Evolutionary conservation across 2,329 filamentous ascomycete species (phyloP).

Genomic region (Epichloe sylvatica): DNA sequence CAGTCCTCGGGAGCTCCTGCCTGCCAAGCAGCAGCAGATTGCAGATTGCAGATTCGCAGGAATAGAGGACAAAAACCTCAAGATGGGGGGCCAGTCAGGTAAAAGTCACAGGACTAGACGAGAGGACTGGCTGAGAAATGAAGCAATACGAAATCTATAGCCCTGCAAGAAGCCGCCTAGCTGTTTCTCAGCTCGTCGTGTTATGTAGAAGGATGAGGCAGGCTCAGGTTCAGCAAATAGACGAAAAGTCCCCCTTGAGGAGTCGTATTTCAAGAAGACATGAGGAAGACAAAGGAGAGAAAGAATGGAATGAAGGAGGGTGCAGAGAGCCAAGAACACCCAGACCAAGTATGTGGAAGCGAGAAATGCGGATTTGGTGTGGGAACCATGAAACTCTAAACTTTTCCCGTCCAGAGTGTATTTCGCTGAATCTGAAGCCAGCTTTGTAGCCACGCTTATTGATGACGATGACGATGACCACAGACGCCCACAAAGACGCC

Average conservation of each 20-base stretch:
- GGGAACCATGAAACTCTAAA: not conserved
- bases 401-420: not conserved
- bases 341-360: not conserved
- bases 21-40: not conserved
- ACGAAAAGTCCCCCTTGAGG: not conserved
- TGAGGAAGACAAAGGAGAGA: not conserved
- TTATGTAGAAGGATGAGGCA: not conserved
- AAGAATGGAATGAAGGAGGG: not conserved
- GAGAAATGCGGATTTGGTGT: not conserved
- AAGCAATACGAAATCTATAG: not conserved
- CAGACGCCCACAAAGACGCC: not conserved
- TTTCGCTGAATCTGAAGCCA: not conserved
- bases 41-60: not conserved
- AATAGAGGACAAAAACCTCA: not conserved
- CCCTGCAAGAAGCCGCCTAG: not conserved
- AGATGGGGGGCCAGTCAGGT: no score
- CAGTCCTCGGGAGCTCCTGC: not conserved
- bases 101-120: not conserved
- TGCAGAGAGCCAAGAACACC: not conserved
- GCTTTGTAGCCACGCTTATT: not conserved
- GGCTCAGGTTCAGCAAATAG: not conserved
- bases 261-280: not conserved
- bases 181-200: not conserved
- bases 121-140: not conserved
- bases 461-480: not conserved